Evolutionary conservation across 208 protist genomes (phyloP), one percentile per base, ranked within the genome.

Genomic region (Phytomonas sp.): DNA sequence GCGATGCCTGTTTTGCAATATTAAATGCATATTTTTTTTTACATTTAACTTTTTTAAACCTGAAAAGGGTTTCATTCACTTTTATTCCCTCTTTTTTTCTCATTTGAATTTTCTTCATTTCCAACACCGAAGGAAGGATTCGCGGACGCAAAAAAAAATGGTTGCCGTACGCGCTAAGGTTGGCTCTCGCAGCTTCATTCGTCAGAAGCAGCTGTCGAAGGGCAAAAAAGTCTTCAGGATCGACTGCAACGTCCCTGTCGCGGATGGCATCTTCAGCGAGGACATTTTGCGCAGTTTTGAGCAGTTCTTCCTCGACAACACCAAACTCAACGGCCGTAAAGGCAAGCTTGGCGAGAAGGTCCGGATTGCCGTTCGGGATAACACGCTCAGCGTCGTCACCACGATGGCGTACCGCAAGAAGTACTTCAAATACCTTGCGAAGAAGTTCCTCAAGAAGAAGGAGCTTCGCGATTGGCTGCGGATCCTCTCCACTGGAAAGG

Each of bases 381-480:
- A 90, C 77, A 92, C 94, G 76, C 86, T 99, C 60, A 85, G 82
- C 64, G 84, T 99, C 67, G 77, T 75, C 59, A 88, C 88, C 69
- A 88, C 90, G 42, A 92, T 96, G 86, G 85, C 83, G 45, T 99
- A 99, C 94, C 93, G 93, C 81, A 99, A 99, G 94, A 93, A 98
- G 82, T 99, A 99, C 92, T 90, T 99, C 74, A 99, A 99, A 92
- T 99, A 99, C 85, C 85, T 99, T 42, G 97, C 98, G 49, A 99
- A 99, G 94, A 99, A 99, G 89, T 99, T 97, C 90, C 87, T 99
- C 68, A 99, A 99, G 93, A 98, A 99, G 92, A 93, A 98, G 83
- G 86, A 98, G 72, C 89, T 99, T 66, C 92, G 97, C 72, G 98
- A 99, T 76, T 99, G 91, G 88, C 89, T 99, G 65, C 94, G 95